Evolutionary conservation across 768 basidiomycete species (phyloP), one percentile per base, ranked within the genome.

Genomic region (Phlegmacium glaucopus): DNA sequence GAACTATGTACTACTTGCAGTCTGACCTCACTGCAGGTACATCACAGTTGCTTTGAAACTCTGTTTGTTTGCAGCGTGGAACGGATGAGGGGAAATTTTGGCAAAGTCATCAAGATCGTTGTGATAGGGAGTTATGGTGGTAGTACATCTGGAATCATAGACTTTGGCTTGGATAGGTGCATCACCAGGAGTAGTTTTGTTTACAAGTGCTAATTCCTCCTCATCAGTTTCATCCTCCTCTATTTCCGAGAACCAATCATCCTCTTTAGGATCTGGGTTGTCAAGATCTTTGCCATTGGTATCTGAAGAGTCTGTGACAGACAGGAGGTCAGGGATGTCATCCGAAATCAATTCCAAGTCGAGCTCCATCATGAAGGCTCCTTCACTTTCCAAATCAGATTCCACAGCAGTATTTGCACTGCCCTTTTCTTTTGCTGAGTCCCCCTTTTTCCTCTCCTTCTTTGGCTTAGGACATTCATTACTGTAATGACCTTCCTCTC

Each of bases 81-180:
- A 53, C 7, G 55, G 28, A 15, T 59, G 44, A 4, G 58, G 60
- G 12, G 53, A 27, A 17, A 63, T 67, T n/a, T 49, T 42, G 15
- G 22, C 44, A 43, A 56, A 53, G 30, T 51, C 62, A 0, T 46
- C 22, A 42, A 68, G 54, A 36, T 58, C 46, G 18, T 65, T 48
- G 9, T 51, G 46, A 48, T 63, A 64, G 3, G 63, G 63, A 4
- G 66, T 55, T 7, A 69, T 55, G 48, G 67, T 66, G 11, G 45
- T 28, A 2, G 59, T 61, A 11, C 53, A 42, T 2, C 67, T 63
- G 3, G 61, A 68, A 30, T 71, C 65, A 47, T 57, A 59, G 35
- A 57, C 44, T 51, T 49, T 47, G 34, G 37, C 48, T 39, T 18
- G 34, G 42, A 48, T 41, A 17, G 5, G 16, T 17, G 13, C n/a